These are phyloP conservation scores for Singerocomus rubriflavus DNA, from an alignment of 1,284 basidiomycete genomes.

Conservation along the genomic window DNA sequence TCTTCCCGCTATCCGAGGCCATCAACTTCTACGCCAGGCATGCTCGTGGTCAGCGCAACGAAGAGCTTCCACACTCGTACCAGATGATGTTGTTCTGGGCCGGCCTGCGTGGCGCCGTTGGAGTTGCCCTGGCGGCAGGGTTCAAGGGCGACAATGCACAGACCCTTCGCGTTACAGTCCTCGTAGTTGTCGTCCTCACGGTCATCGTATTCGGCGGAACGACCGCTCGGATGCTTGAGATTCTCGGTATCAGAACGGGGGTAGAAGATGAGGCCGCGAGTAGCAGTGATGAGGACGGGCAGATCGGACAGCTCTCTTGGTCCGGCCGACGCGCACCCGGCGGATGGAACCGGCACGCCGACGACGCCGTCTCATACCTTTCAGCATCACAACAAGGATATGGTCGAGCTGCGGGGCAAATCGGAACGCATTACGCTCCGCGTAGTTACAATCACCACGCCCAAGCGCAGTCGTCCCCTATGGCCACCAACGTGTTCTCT, in stretches of 20 bases:
- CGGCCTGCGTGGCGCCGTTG: constrained; percentile 92
- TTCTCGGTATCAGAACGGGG: constrained; percentile 94
- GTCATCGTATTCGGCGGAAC: constrained; percentile 97
- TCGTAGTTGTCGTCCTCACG: constrained; percentile 94
- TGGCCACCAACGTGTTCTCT: constrained; percentile 44
- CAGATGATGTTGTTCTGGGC: constrained; percentile 99
- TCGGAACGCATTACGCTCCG: constrained; percentile 52
- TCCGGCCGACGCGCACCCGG: constrained; percentile 29
- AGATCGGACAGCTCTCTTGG: constrained; percentile 30
- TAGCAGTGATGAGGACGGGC: constrained; percentile 71
- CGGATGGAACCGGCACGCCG: constrained; percentile 43
- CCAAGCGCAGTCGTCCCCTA: constrained; percentile 35
- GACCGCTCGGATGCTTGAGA: constrained; percentile 94
- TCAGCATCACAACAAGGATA: constrained; percentile 36
- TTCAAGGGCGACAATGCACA: constrained; percentile 92
- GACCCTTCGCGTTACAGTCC: constrained; percentile 89
- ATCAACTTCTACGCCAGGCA: constrained; percentile 91
- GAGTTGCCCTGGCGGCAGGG: constrained; percentile 93
- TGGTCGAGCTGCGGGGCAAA: constrained; percentile 37
- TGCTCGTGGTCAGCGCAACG: constrained; percentile 78
- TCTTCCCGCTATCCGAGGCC: constrained; percentile 93
- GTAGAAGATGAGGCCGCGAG: constrained; percentile 89
- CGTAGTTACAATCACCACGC: constrained; percentile 60
- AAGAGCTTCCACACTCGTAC: constrained; percentile 92
- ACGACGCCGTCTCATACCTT: constrained; percentile 40